Conservation (phyloP, 148 eudicot genomes). For the Chenopodium berlandieri region DNA sequence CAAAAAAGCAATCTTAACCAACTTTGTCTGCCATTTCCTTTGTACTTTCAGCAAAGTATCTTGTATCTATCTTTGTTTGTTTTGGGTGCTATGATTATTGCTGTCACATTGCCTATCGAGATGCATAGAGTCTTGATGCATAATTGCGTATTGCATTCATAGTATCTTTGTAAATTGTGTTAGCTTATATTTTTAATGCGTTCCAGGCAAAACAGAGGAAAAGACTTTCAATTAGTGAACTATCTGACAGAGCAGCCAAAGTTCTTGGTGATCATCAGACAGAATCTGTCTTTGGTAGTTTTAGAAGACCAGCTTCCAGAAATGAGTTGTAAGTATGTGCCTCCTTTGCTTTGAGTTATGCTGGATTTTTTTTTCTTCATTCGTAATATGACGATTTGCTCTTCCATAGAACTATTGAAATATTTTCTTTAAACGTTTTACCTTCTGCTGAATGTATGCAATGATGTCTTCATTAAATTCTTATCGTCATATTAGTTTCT, state of each 20-base stretch:
- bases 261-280: slow-evolving; percentile 49
- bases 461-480: background rate
- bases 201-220: slow-evolving; percentile 51
- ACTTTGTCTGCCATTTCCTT: too few species aligned
- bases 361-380: background rate
- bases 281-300: slow-evolving; percentile 54
- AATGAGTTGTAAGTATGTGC: slow-evolving; percentile 57
- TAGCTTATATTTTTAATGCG: background rate
- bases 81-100: too few species aligned
- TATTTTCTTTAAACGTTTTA: background rate
- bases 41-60: too few species aligned
- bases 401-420: background rate
- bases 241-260: slow-evolving; percentile 53
- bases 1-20: too few species aligned
- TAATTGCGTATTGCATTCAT: background rate
- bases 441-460: background rate
- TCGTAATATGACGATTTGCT: background rate
- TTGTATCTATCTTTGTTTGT: too few species aligned
- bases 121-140: background rate
- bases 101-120: too few species aligned
- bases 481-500: background rate
- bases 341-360: slow-evolving; percentile 4
- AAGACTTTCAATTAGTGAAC: slow-evolving; percentile 53
- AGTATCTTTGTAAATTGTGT: background rate
- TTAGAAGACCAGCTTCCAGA: slow-evolving; percentile 53